Evolutionary conservation across 257 asterid genomes (phyloP).

Genomic region (Solanum dulcamara): DNA sequence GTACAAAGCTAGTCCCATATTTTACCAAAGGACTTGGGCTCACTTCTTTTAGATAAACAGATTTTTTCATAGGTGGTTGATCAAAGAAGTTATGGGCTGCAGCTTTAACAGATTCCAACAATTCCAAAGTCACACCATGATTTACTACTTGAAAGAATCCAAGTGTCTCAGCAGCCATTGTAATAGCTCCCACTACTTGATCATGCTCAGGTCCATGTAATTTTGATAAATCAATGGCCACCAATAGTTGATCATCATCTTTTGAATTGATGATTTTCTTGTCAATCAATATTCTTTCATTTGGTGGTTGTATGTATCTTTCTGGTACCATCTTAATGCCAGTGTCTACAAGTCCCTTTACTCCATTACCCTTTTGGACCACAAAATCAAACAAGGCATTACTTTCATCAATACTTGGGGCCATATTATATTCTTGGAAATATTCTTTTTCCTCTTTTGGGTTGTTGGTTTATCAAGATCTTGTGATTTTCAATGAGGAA

Average conservation of each 20-base stretch:
- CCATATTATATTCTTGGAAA: constrained; percentile 1
- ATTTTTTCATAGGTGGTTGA: constrained; percentile 14
- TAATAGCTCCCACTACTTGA: constrained; percentile 15
- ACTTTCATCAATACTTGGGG: constrained; percentile 4
- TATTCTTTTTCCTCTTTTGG: too few species aligned
- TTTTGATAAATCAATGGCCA: constrained; percentile 20
- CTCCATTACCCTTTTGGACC: constrained; percentile 21
- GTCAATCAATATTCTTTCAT: constrained; percentile 9
- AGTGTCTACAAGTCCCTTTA: constrained; percentile 21
- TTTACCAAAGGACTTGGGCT: constrained; percentile 23
- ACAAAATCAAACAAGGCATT: constrained; percentile 17
- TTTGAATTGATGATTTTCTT: neutral
- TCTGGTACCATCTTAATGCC: constrained; percentile 15
- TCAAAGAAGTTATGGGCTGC: constrained; percentile 14
- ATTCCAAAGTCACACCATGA: constrained; percentile 20
- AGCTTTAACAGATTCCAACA: constrained; percentile 12
- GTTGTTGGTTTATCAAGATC: neutral
- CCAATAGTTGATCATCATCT: neutral
- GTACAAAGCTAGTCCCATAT: constrained; percentile 27
- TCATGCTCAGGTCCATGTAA: constrained; percentile 19
- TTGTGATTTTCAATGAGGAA: neutral
- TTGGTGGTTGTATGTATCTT: constrained; percentile 16
- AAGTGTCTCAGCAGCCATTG: constrained; percentile 17
- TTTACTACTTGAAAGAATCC: constrained; percentile 31
- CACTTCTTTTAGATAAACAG: constrained; percentile 15